phyloP scores from a whole-genome alignment of 2,329 filamentous ascomycete genomes.

The Nannizziopsis arthrosporioides region DNA sequence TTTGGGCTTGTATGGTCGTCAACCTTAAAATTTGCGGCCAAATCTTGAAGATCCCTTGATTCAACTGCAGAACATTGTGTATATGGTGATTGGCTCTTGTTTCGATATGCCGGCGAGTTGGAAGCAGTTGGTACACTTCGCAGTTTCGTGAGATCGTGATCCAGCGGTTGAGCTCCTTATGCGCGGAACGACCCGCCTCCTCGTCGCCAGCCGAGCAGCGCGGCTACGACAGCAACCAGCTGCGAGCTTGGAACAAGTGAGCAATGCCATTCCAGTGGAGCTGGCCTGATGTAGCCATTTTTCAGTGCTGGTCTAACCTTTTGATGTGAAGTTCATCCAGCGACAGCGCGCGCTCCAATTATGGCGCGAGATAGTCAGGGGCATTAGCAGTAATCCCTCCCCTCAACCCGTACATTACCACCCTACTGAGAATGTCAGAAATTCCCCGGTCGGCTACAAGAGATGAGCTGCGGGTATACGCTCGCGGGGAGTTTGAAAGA shows the following conservation, averaged over 20 bases:
- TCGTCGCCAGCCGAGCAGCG: slow-evolving; percentile 23
- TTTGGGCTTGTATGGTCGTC: too few species aligned
- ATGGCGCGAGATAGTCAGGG: slow-evolving; percentile 34
- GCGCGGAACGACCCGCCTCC: slow-evolving; percentile 21
- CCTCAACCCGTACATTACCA: neutral
- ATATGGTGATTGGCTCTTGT: neutral
- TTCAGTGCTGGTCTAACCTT: slow-evolving; percentile 2
- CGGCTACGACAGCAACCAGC: slow-evolving; percentile 27
- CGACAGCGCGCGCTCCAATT: slow-evolving; percentile 33
- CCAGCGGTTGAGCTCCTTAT: slow-evolving; percentile 16
- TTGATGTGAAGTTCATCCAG: slow-evolving; percentile 30
- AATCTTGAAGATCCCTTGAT: too few species aligned
- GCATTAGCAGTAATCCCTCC: slow-evolving; percentile 26
- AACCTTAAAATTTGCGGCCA: too few species aligned
- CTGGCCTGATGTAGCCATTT: neutral
- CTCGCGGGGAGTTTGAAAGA: slow-evolving; percentile 35
- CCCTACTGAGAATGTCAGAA: slow-evolving; percentile 19
- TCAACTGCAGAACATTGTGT: too few species aligned
- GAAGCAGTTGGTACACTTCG: neutral
- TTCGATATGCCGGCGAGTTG: neutral
- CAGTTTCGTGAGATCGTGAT: neutral
- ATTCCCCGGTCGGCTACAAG: slow-evolving; percentile 32
- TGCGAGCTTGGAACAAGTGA: slow-evolving; percentile 32
- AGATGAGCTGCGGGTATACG: slow-evolving; percentile 33
- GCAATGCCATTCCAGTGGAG: slow-evolving; percentile 3